Percentiles rank a stretch among this genome's conserved stretches.
Conservation (phyloP, 192 early-diverging fungal genomes). For the Chytriomyces sp. region DNA sequence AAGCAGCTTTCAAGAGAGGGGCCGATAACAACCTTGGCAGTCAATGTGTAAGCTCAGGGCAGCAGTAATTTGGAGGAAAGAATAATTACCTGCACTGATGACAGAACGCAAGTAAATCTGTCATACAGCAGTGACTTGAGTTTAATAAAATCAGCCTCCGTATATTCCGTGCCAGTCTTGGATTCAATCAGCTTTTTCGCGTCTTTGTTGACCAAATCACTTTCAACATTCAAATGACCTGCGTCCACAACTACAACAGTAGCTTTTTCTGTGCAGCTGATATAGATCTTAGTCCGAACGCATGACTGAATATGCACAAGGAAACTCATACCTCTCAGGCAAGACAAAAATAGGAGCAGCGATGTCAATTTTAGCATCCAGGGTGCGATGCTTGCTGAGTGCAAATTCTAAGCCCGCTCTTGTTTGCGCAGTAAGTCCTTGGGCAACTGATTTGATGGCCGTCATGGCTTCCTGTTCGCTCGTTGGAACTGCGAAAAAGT, state of each 20-base stretch:
- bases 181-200: slow-evolving; percentile 70
- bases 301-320: not conserved
- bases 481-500: slow-evolving; percentile 84
- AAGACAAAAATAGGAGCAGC: slow-evolving; percentile 95
- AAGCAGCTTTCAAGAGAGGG: slow-evolving; percentile 75
- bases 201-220: slow-evolving; percentile 76
- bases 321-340: slow-evolving; percentile 59
- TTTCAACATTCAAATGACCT: slow-evolving; percentile 88
- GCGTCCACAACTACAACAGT: slow-evolving; percentile 87
- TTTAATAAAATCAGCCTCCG: slow-evolving; percentile 69
- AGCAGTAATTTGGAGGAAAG: not conserved
- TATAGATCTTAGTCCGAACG: not conserved
- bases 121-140: slow-evolving; percentile 89
- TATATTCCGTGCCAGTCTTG: slow-evolving; percentile 66
- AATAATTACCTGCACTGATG: slow-evolving; percentile 74
- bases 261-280: slow-evolving; percentile 62
- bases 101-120: slow-evolving; percentile 80
- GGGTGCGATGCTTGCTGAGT: slow-evolving; percentile 84
- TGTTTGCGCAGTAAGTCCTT: slow-evolving; percentile 88
- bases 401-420: slow-evolving; percentile 84
- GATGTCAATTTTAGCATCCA: slow-evolving; percentile 92
- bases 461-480: slow-evolving; percentile 70
- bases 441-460: slow-evolving; percentile 43
- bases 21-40: slow-evolving; percentile 68
- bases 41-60: too few relatives aligned